A percentile compares a stretch with the other conserved stretches of the same genome.
phyloP scores from a whole-genome alignment of 169 alveolate genomes.

The Cryptosporidium sp. region DNA sequence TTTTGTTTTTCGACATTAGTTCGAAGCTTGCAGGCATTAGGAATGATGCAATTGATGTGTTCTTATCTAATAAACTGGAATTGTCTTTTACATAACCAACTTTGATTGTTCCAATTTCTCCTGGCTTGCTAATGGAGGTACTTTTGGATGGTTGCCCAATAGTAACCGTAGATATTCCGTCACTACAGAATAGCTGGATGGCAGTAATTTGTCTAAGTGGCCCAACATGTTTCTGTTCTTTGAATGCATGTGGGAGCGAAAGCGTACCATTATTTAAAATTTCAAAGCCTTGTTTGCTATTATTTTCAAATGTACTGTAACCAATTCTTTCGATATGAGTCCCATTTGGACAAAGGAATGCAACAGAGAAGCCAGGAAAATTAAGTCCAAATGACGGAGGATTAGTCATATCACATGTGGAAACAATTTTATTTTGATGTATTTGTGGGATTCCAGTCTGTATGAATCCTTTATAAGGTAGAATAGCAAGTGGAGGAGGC shows the following conservation, averaged over 20 bases:
- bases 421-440: constrained; percentile 32
- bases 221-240: constrained; percentile 40
- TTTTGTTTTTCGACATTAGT: background rate
- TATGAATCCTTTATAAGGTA: constrained; percentile 43
- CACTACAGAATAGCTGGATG: constrained; percentile 51
- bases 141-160: constrained; percentile 63
- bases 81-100: constrained; percentile 36
- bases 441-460: constrained; percentile 70
- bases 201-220: constrained; percentile 68
- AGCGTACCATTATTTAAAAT: constrained; percentile 37
- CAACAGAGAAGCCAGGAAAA: constrained; percentile 64
- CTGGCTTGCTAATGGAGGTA: constrained; percentile 50
- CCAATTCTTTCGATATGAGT: constrained; percentile 72
- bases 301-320: constrained; percentile 39
- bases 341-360: constrained; percentile 73
- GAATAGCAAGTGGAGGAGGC: constrained; percentile 51
- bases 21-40: constrained; percentile 64
- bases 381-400: constrained; percentile 45
- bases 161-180: constrained; percentile 55
- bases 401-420: constrained; percentile 56
- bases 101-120: constrained; percentile 44
- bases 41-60: background rate
- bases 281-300: constrained; percentile 23
- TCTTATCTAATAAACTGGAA: constrained; percentile 18
- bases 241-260: constrained; percentile 39